These are phyloP conservation scores for Juncus effusus DNA, from an alignment of 176 grass and related monocot genomes.

Conservation along the genomic window DNA sequence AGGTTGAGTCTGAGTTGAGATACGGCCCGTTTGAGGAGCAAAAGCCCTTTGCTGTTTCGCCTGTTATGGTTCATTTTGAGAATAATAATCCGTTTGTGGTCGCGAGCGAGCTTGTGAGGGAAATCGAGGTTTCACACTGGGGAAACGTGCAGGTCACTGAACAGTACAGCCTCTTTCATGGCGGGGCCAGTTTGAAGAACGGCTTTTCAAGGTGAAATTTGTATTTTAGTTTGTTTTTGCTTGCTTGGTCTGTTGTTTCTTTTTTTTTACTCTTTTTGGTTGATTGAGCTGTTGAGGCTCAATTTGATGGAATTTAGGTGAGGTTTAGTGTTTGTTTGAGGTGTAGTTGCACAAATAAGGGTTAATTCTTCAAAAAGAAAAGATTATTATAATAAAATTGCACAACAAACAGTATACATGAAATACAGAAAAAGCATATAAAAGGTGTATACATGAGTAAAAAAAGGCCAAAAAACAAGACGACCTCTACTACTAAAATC, in stretches of 20 bases:
- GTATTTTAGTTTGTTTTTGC: not conserved
- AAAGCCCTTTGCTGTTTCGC: constrained; percentile 65
- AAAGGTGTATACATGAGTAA: too few species aligned
- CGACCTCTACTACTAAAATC: too few species aligned
- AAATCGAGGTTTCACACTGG: constrained; percentile 98
- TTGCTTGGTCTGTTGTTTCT: not conserved
- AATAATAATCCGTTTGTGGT: constrained; percentile 93
- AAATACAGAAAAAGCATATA: too few species aligned
- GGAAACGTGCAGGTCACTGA: constrained; percentile 85
- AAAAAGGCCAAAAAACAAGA: too few species aligned
- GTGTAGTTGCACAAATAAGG: too few species aligned
- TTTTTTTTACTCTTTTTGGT: not conserved
- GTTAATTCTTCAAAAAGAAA: too few species aligned
- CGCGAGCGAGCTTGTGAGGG: constrained; percentile 77
- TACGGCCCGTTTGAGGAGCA: constrained; percentile 80
- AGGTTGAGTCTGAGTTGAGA: constrained; percentile 67
- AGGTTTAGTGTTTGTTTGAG: too few species aligned
- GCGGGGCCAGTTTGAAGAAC: constrained; percentile 84
- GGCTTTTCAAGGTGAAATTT: constrained; percentile 84
- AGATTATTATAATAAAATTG: too few species aligned
- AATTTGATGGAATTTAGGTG: too few species aligned
- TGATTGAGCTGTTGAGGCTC: not conserved
- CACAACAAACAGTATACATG: too few species aligned
- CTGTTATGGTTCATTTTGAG: constrained; percentile 83
- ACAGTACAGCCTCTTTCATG: constrained; percentile 82